A percentile compares a stretch with the other conserved stretches of the same genome.
phyloP scores from a whole-genome alignment of 495 filamentous ascomycete species.

The Acidomyces sp. region DNA sequence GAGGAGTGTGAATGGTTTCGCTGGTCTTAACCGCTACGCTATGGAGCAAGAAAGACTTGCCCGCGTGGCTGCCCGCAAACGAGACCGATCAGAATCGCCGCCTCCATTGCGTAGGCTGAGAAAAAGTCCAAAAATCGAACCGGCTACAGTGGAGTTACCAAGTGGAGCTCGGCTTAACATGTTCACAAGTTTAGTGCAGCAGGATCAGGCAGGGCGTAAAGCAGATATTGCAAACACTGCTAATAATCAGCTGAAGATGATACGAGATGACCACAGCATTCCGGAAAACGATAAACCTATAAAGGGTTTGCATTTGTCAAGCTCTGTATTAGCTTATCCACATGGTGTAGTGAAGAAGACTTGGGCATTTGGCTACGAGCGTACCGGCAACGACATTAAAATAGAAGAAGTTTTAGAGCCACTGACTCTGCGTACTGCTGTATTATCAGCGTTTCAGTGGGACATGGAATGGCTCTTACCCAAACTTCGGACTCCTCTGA shows the following conservation, averaged over 20 bases:
- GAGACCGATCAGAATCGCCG: slow-evolving; percentile 30
- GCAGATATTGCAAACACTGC: slow-evolving; percentile 13
- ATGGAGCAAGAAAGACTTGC: slow-evolving; percentile 82
- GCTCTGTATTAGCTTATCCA: slow-evolving; percentile 57
- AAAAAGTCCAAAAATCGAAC: slow-evolving; percentile 15
- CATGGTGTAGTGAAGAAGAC: slow-evolving; percentile 72
- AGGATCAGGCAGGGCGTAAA: slow-evolving; percentile 12
- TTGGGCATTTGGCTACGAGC: slow-evolving; percentile 44
- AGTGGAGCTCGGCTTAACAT: slow-evolving; percentile 12
- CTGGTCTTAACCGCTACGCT: slow-evolving; percentile 56
- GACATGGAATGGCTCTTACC: slow-evolving; percentile 59
- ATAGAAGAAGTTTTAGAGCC: slow-evolving; percentile 81
- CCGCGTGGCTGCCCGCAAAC: slow-evolving; percentile 41
- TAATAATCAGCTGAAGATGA: slow-evolving; percentile 1
- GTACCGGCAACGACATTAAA: slow-evolving; percentile 59
- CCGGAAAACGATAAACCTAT: not conserved
- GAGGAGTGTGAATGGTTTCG: not conserved
- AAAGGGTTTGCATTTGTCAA: too few relatives aligned
- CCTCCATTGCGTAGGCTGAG: slow-evolving; percentile 22
- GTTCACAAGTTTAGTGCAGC: slow-evolving; percentile 10
- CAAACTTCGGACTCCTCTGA: slow-evolving; percentile 39
- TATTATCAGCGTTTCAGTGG: slow-evolving; percentile 80
- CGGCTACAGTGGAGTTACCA: slow-evolving; percentile 16
- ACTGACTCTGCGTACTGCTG: slow-evolving; percentile 53
- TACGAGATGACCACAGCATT: not conserved